phyloP scores from a whole-genome alignment of 176 grass and related monocot species.

The Oryza punctata region DNA sequence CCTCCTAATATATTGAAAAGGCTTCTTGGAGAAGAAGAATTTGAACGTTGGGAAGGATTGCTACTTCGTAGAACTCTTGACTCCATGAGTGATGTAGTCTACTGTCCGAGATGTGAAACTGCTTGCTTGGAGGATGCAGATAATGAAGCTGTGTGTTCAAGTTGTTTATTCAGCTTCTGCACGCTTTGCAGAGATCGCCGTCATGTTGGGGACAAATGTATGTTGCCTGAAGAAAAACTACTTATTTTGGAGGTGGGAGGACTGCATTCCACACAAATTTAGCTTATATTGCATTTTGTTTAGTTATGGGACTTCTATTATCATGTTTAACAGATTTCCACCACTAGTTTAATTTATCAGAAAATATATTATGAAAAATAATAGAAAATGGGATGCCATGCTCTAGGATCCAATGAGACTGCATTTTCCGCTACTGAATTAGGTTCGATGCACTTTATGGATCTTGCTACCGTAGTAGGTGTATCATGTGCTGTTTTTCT shows the following conservation, averaged over 20 bases:
- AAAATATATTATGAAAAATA: too few species aligned
- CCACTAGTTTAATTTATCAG: too few species aligned
- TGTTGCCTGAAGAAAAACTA: slow-evolving; percentile 60
- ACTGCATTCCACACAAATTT: slow-evolving; percentile 19
- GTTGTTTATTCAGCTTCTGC: slow-evolving; percentile 85
- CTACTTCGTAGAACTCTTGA: slow-evolving; percentile 77
- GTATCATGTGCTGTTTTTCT: too few species aligned
- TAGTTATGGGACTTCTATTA: not conserved
- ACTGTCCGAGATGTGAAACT: slow-evolving; percentile 81
- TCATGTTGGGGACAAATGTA: slow-evolving; percentile 69
- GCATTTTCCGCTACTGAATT: too few species aligned
- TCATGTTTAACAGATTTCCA: not conserved
- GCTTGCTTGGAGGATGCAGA: slow-evolving; percentile 74
- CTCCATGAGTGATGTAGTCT: slow-evolving; percentile 73
- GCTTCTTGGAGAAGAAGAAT: slow-evolving; percentile 62
- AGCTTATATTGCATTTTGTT: not conserved
- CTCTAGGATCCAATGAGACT: too few species aligned
- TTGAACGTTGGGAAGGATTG: slow-evolving; percentile 74
- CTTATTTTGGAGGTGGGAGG: slow-evolving; percentile 64
- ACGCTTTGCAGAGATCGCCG: slow-evolving; percentile 70
- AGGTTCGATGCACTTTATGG: too few species aligned
- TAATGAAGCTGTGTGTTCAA: slow-evolving; percentile 75
- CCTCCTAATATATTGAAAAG: slow-evolving; percentile 8
- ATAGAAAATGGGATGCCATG: too few species aligned
- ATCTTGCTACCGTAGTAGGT: too few species aligned